These are phyloP conservation scores for Tephrocybe rancida DNA, from an alignment of 768 basidiomycete species.

Conservation along the genomic window DNA sequence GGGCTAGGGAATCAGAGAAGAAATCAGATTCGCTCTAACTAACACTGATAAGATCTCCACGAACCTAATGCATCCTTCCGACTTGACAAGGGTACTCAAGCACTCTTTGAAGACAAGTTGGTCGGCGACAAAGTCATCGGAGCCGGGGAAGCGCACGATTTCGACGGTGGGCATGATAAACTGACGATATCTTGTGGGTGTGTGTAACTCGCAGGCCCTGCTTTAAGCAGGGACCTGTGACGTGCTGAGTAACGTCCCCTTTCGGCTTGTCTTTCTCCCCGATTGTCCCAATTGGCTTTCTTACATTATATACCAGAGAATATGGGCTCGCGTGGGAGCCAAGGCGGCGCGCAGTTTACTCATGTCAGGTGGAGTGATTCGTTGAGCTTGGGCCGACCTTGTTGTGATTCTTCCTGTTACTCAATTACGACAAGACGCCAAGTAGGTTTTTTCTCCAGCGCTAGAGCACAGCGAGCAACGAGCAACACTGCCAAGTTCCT, in stretches of 20 bases:
- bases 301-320: too few species aligned
- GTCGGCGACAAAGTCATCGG: slow-evolving; percentile 12
- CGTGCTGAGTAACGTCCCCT: slow-evolving; percentile 11
- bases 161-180: slow-evolving; percentile 14
- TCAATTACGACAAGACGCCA: too few species aligned
- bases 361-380: too few species aligned
- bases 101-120: slow-evolving; percentile 8
- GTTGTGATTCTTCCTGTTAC: too few species aligned
- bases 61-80: slow-evolving; percentile 15
- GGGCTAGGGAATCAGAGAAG: background rate
- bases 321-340: too few species aligned
- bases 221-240: background rate
- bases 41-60: background rate
- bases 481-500: too few species aligned
- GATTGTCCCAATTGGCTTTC: too few species aligned
- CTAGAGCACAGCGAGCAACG: too few species aligned
- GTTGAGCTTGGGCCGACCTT: too few species aligned
- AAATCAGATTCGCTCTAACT: background rate
- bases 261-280: too few species aligned
- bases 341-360: too few species aligned
- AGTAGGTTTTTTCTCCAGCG: too few species aligned
- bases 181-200: background rate
- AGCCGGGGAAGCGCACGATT: slow-evolving; percentile 12
- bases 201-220: background rate
- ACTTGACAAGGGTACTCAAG: slow-evolving; percentile 5